Base-by-base conservation (phyloP, 768 basidiomycete species). In the Pleurotus citrinopileatus region DNA sequence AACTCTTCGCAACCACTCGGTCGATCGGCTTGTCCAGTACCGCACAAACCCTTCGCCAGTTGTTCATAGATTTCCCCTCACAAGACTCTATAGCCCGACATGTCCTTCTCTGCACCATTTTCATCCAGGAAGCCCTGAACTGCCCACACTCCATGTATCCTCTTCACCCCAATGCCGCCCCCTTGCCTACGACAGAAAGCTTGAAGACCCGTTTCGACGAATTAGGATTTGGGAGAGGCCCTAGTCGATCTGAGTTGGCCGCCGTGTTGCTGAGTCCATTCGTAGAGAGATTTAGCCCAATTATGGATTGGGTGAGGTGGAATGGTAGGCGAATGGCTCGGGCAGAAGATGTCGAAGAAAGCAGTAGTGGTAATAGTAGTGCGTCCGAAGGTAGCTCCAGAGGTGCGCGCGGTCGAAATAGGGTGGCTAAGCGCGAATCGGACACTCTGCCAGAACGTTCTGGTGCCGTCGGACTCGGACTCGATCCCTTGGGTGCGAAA, bases 71-170 rank as follows among this genome's bases (percentile, higher is more conserved):
- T 62, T 90, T 87, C 63, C 84, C 86, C 19, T 82, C 79, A 38
- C 60, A 73, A 5, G 79, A 88, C 61, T 75, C 77, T 19, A 73
- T 73, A 43, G 85, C 83, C 57, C 84, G 88, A 37, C 75, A 84
- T 19, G 87, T 87, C 52, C 82, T 94, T 69, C 75, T 92, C n/a
- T 74, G 90, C 53, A 80, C 82, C 13, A 73, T 86, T 17, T 89
- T 86, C 67, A 71, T 83, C 28, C 42, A 42, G 36, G 42, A 42
- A 42, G 23, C 12, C 9, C n/a, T 63, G 67, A 42, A 67, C 67
- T 54, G 40, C 53, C 53, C 38, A 53, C 53, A 46, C 51, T 61
- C 36, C 54, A 52, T 48, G 43, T 36, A 26, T 47, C 55, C 28
- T 10, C 32, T 8, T 29, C 15, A 25, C 27, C 54, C 54, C 20